Evolutionary conservation across 1,284 basidiomycete genomes (phyloP), one percentile per base, ranked within the genome.

Genomic region (Amylostereum areolatum): DNA sequence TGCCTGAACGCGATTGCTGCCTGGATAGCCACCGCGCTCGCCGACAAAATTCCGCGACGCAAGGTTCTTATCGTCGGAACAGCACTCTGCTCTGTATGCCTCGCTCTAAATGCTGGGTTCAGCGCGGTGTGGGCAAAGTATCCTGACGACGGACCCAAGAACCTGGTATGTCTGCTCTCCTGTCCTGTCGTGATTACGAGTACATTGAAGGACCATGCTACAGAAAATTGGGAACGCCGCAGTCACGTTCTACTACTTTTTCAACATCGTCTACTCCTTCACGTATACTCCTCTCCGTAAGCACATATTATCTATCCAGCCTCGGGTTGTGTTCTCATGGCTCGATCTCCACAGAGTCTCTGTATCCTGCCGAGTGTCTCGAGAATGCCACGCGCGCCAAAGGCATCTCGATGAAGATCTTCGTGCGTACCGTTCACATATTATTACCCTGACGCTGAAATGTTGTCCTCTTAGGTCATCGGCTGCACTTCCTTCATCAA

Each of bases 301-400:
- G 52, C n/a, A n/a, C n/a, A n/a, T 44, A 9, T n/a, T 24, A 3
- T 24, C 11, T 10, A 12, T 35, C 9, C 30, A 9, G 10, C n/a
- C 7, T 2, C 3, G 12, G 27, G 12, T 11, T 4, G 34, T 27
- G 41, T 9, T 32, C 33, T 8, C 9, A 32, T 32, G 33, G 45
- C 1, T 28, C 7, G 5, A 5, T 5, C 7, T 27, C 56, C 34
- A 59, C 60, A 31, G 67, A 70, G 48, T 64, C 63, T 11, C 62
- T 68, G 24, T 65, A 68, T 46, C 67, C 69, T 2, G 62, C 61
- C 30, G 70, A 72, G 42, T 66, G 64, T 33, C 59, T 70, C 40
- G 61, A 67, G 46, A 67, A 62, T 32, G 66, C 62, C 28, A 60
- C 66, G 37, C 64, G 70, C 46, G 68, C 68, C 25, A 70, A 69